Percentiles rank a stretch among this genome's conserved stretches.
Evolutionary conservation across 2,329 filamentous ascomycete genomes (phyloP).

Genomic region (Huntiella abstrusa): DNA sequence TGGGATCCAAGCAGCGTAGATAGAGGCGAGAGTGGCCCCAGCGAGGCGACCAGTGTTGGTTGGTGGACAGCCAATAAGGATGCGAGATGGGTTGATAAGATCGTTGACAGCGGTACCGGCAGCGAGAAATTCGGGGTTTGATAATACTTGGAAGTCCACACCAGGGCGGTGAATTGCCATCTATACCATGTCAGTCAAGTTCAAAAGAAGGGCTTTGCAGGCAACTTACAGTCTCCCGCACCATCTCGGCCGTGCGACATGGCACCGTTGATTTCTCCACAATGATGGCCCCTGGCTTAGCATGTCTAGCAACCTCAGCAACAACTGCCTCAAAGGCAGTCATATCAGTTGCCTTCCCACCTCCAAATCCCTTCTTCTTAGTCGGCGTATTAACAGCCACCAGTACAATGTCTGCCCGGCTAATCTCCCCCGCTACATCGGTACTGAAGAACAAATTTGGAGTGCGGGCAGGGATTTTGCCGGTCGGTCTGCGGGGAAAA

Average conservation of each 20-base stretch:
- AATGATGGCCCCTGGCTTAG: slow-evolving; percentile 49
- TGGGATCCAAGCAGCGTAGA: slow-evolving; percentile 57
- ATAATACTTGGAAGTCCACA: slow-evolving; percentile 54
- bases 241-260: slow-evolving; percentile 51
- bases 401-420: slow-evolving; percentile 53
- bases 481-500: slow-evolving; percentile 11
- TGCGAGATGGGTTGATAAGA: slow-evolving; percentile 50
- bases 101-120: slow-evolving; percentile 59
- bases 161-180: slow-evolving; percentile 40
- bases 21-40: slow-evolving; percentile 39
- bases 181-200: slow-evolving; percentile 17
- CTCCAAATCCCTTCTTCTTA: slow-evolving; percentile 49
- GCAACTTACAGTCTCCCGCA: slow-evolving; percentile 43
- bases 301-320: slow-evolving; percentile 45
- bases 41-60: slow-evolving; percentile 42
- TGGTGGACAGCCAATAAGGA: slow-evolving; percentile 52
- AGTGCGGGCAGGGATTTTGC: slow-evolving; percentile 24
- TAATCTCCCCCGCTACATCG: slow-evolving; percentile 40
- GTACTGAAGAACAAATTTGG: slow-evolving; percentile 60
- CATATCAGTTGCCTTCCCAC: slow-evolving; percentile 54
- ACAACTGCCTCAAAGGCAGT: slow-evolving; percentile 52
- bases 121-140: slow-evolving; percentile 66
- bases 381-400: slow-evolving; percentile 67
- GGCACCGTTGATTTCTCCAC: slow-evolving; percentile 73
- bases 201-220: neutral